Percentiles rank a stretch among this genome's conserved stretches.
Conservation (phyloP, 768 basidiomycete genomes). For the Cystofilobasidium bisporidii region DNA sequence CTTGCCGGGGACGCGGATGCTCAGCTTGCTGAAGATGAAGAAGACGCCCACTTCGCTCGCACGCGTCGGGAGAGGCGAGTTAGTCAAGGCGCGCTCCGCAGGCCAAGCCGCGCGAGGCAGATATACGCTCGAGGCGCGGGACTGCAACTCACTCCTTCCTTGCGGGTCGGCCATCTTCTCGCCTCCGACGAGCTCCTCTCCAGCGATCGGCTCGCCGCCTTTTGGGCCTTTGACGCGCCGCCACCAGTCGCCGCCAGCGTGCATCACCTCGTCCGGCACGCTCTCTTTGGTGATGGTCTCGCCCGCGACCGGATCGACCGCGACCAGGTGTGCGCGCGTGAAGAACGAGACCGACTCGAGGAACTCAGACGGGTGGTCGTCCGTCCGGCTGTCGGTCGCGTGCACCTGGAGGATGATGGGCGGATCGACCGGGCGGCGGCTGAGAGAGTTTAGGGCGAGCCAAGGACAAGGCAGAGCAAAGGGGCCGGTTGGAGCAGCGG, state of each 20-base stretch:
- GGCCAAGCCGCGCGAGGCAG: too few relatives aligned
- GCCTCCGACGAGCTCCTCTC: conserved; percentile 38
- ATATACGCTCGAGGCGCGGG: too few relatives aligned
- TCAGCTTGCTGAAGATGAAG: conserved; percentile 40
- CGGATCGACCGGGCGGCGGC: conserved; percentile 40
- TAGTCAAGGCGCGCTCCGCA: too few relatives aligned
- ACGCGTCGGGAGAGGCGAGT: background rate
- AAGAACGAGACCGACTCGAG: conserved; percentile 36
- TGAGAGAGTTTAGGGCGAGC: conserved; percentile 32
- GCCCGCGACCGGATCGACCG: conserved; percentile 24
- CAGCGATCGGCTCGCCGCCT: conserved; percentile 39
- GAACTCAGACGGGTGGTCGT: conserved; percentile 29
- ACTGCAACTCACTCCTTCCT: conserved; percentile 31
- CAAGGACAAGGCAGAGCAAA: background rate
- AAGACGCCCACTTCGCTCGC: conserved; percentile 30
- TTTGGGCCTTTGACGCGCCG: conserved; percentile 35
- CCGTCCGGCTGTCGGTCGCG: background rate
- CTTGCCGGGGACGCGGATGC: conserved; percentile 38
- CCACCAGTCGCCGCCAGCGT: conserved; percentile 28
- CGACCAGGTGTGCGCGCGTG: conserved; percentile 37
- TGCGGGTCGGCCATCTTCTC: conserved; percentile 37
- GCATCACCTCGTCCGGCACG: background rate
- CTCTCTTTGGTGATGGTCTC: background rate
- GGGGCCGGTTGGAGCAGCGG: background rate
- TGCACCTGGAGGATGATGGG: conserved; percentile 38